These are phyloP conservation scores for Colletotrichum sp. DNA, from an alignment of 2,329 filamentous ascomycete species.

Conservation along the genomic window DNA sequence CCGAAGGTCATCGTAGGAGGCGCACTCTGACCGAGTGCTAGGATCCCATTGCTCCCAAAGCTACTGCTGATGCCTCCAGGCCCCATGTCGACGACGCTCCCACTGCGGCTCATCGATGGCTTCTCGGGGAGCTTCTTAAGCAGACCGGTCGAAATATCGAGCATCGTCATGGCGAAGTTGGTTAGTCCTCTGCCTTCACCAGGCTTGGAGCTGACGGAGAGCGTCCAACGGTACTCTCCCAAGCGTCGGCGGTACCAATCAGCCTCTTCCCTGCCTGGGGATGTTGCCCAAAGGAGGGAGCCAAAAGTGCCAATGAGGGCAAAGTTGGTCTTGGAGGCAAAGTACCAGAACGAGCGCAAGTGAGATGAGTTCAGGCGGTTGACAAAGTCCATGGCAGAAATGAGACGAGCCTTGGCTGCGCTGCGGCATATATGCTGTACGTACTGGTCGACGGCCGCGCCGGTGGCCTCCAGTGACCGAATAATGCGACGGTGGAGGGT, in stretches of 20 bases:
- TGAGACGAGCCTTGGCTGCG: slow-evolving; percentile 91
- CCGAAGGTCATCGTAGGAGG: slow-evolving; percentile 25
- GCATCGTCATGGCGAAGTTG: slow-evolving; percentile 77
- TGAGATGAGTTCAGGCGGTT: slow-evolving; percentile 89
- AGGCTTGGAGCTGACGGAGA: slow-evolving; percentile 83
- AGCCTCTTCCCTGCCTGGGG: slow-evolving; percentile 84
- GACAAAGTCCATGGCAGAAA: slow-evolving; percentile 97
- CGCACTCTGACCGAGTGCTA: slow-evolving; percentile 20
- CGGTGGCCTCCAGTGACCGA: slow-evolving; percentile 66
- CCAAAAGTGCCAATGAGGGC: slow-evolving; percentile 95
- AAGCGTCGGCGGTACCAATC: slow-evolving; percentile 89
- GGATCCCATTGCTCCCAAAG: slow-evolving; percentile 29
- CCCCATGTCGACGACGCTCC: slow-evolving; percentile 54
- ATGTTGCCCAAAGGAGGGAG: slow-evolving; percentile 86
- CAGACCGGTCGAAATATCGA: slow-evolving; percentile 74
- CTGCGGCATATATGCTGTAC: slow-evolving; percentile 91
- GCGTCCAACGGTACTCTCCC: slow-evolving; percentile 92
- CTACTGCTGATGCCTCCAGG: slow-evolving; percentile 35
- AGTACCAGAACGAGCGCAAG: slow-evolving; percentile 92
- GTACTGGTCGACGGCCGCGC: slow-evolving; percentile 70
- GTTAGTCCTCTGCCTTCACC: slow-evolving; percentile 63
- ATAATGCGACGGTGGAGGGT: slow-evolving; percentile 92
- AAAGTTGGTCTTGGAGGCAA: slow-evolving; percentile 88
- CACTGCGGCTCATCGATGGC: slow-evolving; percentile 65
- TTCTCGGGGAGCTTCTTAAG: slow-evolving; percentile 75